A percentile compares a stretch with the other conserved stretches of the same genome.
Conservation (phyloP, 2,329 filamentous ascomycete genomes). For the Talaromyces albobiverticillius region DNA sequence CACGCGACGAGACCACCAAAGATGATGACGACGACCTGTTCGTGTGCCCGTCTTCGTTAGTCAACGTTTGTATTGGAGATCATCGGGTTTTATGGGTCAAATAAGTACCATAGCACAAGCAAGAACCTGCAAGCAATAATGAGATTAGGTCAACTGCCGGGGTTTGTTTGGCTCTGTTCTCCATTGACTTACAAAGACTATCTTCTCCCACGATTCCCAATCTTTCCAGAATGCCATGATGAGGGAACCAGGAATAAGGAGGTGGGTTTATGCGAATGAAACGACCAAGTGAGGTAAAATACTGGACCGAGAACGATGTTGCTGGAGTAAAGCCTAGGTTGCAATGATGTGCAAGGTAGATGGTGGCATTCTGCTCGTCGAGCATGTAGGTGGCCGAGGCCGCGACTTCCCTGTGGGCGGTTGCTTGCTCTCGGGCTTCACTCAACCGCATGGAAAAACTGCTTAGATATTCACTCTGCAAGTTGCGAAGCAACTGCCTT, state of each 20-base stretch:
- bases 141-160: background rate
- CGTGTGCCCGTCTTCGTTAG: conserved; percentile 25
- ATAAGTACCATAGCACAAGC: conserved; percentile 62
- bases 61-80: background rate
- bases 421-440: background rate
- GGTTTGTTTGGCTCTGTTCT: background rate
- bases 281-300: background rate
- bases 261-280: background rate
- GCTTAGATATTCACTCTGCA: background rate
- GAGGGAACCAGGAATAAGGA: background rate
- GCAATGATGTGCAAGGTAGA: background rate
- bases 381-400: no score
- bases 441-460: background rate
- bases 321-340: background rate
- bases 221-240: conserved; percentile 58
- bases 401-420: background rate
- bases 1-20: conserved; percentile 65
- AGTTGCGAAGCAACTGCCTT: background rate
- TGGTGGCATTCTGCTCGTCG: background rate
- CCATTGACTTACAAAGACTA: conserved; percentile 70
- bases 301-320: conserved; percentile 4
- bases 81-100: background rate
- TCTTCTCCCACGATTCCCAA: conserved; percentile 84
- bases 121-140: conserved; percentile 58
- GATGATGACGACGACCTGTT: conserved; percentile 61